A percentile compares a stretch with the other conserved stretches of the same genome.
Conservation (phyloP, 1,284 basidiomycete species). For the Cystobasidium sp. region DNA sequence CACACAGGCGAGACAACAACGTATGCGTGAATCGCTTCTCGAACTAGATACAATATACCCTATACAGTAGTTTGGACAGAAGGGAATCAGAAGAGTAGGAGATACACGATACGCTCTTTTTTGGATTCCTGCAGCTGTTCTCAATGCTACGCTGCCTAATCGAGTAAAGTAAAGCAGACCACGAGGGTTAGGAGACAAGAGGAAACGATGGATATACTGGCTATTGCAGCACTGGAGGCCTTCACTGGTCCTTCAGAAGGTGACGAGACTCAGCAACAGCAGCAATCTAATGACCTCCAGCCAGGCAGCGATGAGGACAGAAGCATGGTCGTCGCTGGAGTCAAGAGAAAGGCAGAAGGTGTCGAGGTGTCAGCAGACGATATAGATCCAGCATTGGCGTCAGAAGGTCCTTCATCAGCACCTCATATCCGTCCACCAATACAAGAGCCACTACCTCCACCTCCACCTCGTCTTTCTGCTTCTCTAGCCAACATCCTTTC, state of each 20-base stretch:
- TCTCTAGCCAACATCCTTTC: conserved; percentile 1
- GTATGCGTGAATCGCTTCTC: no score
- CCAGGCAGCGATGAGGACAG: conserved; percentile 11
- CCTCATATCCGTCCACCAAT: conserved; percentile 17
- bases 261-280: background rate
- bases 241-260: conserved; percentile 17
- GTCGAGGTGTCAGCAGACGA: conserved; percentile 28
- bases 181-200: background rate
- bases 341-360: background rate
- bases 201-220: conserved; percentile 20
- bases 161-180: background rate
- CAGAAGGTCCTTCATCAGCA: background rate
- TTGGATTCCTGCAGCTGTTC: no score
- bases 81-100: background rate
- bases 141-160: conserved; percentile 12
- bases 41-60: background rate
- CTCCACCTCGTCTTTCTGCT: conserved; percentile 4
- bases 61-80: background rate
- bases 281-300: background rate
- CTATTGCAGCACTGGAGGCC: conserved; percentile 26
- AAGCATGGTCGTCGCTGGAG: background rate
- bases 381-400: conserved; percentile 14
- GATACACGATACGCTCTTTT: background rate
- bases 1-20: no score
- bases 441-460: background rate